phyloP scores from a whole-genome alignment of 352 stramenopile genomes.

The Blastocystis sp. region DNA sequence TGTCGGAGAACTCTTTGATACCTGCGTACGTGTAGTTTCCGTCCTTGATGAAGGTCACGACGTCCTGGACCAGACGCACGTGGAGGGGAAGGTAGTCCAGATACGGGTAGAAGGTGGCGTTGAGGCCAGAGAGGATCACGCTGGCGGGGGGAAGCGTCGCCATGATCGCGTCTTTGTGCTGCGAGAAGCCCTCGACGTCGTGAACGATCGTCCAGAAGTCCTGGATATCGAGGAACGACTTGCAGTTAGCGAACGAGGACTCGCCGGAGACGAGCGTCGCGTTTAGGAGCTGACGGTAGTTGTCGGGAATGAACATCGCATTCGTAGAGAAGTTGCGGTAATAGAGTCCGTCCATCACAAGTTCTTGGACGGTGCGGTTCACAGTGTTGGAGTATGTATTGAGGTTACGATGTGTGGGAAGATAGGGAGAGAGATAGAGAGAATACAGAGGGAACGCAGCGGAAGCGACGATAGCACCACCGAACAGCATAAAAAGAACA shows the following conservation, averaged over 20 bases:
- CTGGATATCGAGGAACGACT: neutral
- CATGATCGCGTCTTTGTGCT: neutral
- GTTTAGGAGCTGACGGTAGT: constrained; percentile 8
- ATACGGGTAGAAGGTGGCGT: constrained; percentile 42
- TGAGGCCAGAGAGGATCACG: neutral
- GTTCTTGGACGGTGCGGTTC: neutral
- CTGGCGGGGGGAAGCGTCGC: neutral
- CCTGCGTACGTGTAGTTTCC: constrained; percentile 8
- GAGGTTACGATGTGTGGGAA: constrained; percentile 18
- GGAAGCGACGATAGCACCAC: neutral
- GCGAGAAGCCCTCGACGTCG: neutral
- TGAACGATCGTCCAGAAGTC: neutral
- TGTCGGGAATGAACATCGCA: neutral
- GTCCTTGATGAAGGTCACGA: neutral
- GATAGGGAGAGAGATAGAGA: constrained; percentile 44
- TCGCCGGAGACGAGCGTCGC: neutral
- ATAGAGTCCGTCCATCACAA: neutral
- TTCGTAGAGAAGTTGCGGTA: constrained; percentile 42
- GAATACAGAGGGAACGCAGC: constrained; percentile 27
- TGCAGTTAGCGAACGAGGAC: neutral
- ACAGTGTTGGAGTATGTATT: neutral
- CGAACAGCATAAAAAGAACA: neutral
- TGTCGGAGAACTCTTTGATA: neutral
- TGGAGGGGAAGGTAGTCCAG: constrained; percentile 6
- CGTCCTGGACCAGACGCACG: neutral